Conservation (phyloP, 495 filamentous ascomycete species). For the Tuber brumale region DNA sequence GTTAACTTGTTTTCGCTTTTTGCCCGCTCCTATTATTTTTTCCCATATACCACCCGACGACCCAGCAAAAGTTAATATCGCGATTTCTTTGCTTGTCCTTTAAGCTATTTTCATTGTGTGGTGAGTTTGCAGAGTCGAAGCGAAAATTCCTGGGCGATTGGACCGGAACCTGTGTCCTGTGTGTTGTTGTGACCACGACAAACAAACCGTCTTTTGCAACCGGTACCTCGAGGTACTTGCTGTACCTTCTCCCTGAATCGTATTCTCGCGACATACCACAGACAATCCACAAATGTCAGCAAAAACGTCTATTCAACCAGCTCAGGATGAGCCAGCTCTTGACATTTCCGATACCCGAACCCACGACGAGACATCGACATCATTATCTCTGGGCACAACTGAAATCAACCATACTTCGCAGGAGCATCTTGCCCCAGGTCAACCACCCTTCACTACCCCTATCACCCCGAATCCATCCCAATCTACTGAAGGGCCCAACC, state of each 20-base stretch:
- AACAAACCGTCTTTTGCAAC: not conserved
- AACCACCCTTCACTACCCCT: not conserved
- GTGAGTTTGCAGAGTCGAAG: not conserved
- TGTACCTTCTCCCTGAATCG: constrained; percentile 1
- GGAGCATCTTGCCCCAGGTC: not conserved
- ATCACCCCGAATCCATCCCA: not conserved
- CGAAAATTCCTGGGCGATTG: not conserved
- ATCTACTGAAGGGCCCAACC: not conserved
- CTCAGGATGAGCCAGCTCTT: not conserved
- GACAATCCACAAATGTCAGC: not conserved
- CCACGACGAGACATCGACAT: not conserved
- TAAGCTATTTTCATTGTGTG: not conserved
- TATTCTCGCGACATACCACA: not conserved
- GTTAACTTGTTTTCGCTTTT: not conserved
- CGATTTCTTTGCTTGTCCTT: not conserved
- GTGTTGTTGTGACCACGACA: not conserved
- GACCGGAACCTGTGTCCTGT: not conserved
- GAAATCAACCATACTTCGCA: not conserved
- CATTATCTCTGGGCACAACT: not conserved
- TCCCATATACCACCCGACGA: not conserved
- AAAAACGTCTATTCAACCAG: not conserved
- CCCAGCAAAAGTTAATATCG: not conserved
- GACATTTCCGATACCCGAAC: not conserved
- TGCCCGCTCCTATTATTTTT: not conserved
- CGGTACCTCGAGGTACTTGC: not conserved